phyloP scores from a whole-genome alignment of 1,284 basidiomycete genomes.

The Thecaphora frezii region DNA sequence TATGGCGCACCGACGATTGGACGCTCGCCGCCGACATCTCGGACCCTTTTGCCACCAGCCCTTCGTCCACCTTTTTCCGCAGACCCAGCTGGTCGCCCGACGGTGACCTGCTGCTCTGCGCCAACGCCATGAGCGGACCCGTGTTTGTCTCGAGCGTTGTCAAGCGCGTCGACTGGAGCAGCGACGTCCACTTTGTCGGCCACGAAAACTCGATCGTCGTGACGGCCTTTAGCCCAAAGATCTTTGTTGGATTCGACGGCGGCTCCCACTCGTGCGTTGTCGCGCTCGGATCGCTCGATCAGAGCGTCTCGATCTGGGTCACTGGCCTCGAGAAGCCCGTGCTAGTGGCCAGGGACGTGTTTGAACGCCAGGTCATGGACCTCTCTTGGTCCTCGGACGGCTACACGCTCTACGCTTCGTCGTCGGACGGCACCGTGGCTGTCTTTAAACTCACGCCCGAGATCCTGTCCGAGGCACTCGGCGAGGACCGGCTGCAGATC shows the following conservation, averaged over 20 bases:
- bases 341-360: slow-evolving; percentile 88
- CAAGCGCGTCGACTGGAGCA: slow-evolving; percentile 68
- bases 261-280: slow-evolving; percentile 42
- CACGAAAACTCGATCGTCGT: slow-evolving; percentile 98
- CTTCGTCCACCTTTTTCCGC: slow-evolving; percentile 91
- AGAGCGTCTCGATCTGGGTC: slow-evolving; percentile 41
- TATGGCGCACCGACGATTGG: slow-evolving; percentile 96
- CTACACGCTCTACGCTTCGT: slow-evolving; percentile 86
- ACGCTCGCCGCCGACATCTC: slow-evolving; percentile 76
- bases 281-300: slow-evolving; percentile 42
- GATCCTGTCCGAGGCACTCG: slow-evolving; percentile 81
- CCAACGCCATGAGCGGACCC: slow-evolving; percentile 95
- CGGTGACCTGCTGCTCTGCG: slow-evolving; percentile 93
- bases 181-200: slow-evolving; percentile 75
- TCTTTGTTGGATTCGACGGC: slow-evolving; percentile 39
- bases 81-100: slow-evolving; percentile 97
- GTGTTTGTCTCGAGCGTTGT: slow-evolving; percentile 97
- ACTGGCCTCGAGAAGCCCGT: slow-evolving; percentile 78
- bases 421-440: slow-evolving; percentile 89
- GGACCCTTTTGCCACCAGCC: slow-evolving; percentile 89
- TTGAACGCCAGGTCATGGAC: slow-evolving; percentile 92
- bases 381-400: slow-evolving; percentile 85
- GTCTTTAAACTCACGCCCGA: slow-evolving; percentile 78
- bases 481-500: slow-evolving; percentile 64
- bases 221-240: slow-evolving; percentile 50